A percentile compares a stretch with the other conserved stretches of the same genome.
Evolutionary conservation across 176 grass and related monocot genomes (phyloP).

Genomic region (Otatea glauca): DNA sequence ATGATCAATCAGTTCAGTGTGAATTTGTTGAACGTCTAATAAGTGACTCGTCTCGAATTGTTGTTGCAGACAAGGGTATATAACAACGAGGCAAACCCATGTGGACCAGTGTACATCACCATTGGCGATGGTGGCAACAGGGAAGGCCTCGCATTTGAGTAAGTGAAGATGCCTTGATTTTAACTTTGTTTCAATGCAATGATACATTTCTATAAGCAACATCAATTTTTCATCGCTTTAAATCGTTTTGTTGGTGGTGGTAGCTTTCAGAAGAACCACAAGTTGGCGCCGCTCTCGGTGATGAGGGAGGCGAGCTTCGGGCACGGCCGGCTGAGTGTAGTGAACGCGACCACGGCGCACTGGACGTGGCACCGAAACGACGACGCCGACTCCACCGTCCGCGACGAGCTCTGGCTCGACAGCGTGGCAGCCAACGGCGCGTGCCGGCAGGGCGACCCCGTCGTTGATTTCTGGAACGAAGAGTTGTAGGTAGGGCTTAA

Average conservation of each 20-base stretch:
- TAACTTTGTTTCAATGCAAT: not conserved
- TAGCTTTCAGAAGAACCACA: conserved; percentile 82
- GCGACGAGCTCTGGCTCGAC: conserved; percentile 75
- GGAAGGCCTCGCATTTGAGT: conserved; percentile 95
- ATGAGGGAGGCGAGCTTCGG: conserved; percentile 87
- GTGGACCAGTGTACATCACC: conserved; percentile 82
- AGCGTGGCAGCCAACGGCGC: conserved; percentile 50
- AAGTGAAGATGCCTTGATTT: conserved; percentile 23
- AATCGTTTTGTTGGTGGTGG: not conserved
- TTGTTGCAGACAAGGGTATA: conserved; percentile 69
- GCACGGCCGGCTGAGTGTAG: conserved; percentile 70
- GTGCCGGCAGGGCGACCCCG: conserved; percentile 3
- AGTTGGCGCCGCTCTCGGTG: conserved; percentile 54
- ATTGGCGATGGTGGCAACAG: conserved; percentile 96
- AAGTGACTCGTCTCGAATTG: not conserved
- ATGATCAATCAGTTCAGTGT: not conserved
- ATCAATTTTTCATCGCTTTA: not conserved
- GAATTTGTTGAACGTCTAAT: not conserved
- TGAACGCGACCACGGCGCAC: conserved; percentile 69
- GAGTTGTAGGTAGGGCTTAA: conserved; percentile 42
- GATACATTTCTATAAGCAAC: not conserved
- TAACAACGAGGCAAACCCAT: conserved; percentile 59
- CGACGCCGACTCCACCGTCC: conserved; percentile 60
- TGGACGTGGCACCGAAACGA: conserved; percentile 98
- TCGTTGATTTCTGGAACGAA: not conserved